phyloP scores from a whole-genome alignment of 208 protist genomes.

The Herpetomonas tarakana region DNA sequence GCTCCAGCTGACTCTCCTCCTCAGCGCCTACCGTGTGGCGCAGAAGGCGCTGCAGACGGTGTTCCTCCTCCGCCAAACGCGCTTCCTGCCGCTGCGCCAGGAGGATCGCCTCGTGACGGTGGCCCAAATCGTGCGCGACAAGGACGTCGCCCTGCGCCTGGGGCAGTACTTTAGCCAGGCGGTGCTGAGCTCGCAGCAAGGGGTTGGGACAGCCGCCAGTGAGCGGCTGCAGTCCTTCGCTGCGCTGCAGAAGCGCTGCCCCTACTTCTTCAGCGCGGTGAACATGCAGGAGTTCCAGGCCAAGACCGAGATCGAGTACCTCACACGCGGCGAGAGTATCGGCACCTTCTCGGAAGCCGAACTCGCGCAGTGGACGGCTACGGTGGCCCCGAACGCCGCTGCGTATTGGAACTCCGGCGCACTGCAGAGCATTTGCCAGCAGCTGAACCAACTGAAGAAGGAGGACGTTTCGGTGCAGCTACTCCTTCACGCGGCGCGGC shows the following conservation, averaged over 20 bases:
- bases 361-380: conserved; percentile 55
- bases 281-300: conserved; percentile 67
- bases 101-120: conserved; percentile 64
- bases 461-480: conserved; percentile 72
- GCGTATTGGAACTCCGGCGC: conserved; percentile 76
- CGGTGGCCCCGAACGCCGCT: conserved; percentile 55
- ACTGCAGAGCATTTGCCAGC: conserved; percentile 69
- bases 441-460: conserved; percentile 61
- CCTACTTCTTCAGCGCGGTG: conserved; percentile 76
- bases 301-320: conserved; percentile 53
- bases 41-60: conserved; percentile 59
- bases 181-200: conserved; percentile 47
- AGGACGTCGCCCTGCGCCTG: conserved; percentile 55
- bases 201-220: conserved; percentile 28
- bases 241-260: conserved; percentile 65
- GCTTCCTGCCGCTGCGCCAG: conserved; percentile 38
- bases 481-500: conserved; percentile 79
- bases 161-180: conserved; percentile 56
- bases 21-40: conserved; percentile 35
- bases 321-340: conserved; percentile 42
- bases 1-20: conserved; percentile 41
- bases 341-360: conserved; percentile 43
- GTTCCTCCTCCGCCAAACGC: conserved; percentile 49
- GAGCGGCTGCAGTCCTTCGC: conserved; percentile 39
- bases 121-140: conserved; percentile 71